Evolutionary conservation across 306 rosid species (phyloP).

Genomic region (Quercus dentata): DNA sequence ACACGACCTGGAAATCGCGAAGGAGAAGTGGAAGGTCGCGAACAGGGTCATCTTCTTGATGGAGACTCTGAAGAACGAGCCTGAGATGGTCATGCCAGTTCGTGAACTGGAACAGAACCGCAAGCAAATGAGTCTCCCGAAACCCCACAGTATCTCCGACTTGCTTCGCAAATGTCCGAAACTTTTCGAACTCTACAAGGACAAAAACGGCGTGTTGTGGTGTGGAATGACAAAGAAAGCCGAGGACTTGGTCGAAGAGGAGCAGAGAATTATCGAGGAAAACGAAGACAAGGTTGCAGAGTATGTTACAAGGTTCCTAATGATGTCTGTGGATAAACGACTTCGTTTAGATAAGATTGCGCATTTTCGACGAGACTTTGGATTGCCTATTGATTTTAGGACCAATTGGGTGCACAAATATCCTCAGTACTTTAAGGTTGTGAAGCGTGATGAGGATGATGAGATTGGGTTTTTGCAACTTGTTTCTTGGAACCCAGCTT

Average conservation of each 20-base stretch:
- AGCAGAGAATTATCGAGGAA: conserved; percentile 36
- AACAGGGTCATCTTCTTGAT: conserved; percentile 54
- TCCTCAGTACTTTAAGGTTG: conserved; percentile 55
- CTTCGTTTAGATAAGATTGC: conserved; percentile 60
- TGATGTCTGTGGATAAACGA: conserved; percentile 72
- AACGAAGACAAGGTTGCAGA: conserved; percentile 64
- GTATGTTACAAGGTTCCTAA: conserved; percentile 60
- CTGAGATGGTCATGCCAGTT: conserved; percentile 66
- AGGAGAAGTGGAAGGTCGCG: conserved; percentile 72
- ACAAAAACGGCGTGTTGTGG: conserved; percentile 53
- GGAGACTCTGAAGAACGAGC: conserved; percentile 65
- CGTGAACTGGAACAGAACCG: conserved; percentile 51
- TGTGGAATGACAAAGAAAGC: conserved; percentile 64
- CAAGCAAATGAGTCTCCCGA: conserved; percentile 66
- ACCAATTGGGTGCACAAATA: conserved; percentile 59
- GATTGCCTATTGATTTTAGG: conserved; percentile 47
- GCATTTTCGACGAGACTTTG: conserved; percentile 49
- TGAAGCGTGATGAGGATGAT: conserved; percentile 31
- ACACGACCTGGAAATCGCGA: conserved; percentile 62
- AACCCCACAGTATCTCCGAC: conserved; percentile 66
- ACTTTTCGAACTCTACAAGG: conserved; percentile 59
- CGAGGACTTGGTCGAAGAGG: conserved; percentile 54
- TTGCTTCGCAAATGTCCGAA: conserved; percentile 65
- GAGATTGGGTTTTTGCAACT: conserved; percentile 76
- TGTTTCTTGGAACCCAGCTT: conserved; percentile 68